phyloP scores from a whole-genome alignment of 2,329 filamentous ascomycete species.

The Colletotrichum lindemuthianum region DNA sequence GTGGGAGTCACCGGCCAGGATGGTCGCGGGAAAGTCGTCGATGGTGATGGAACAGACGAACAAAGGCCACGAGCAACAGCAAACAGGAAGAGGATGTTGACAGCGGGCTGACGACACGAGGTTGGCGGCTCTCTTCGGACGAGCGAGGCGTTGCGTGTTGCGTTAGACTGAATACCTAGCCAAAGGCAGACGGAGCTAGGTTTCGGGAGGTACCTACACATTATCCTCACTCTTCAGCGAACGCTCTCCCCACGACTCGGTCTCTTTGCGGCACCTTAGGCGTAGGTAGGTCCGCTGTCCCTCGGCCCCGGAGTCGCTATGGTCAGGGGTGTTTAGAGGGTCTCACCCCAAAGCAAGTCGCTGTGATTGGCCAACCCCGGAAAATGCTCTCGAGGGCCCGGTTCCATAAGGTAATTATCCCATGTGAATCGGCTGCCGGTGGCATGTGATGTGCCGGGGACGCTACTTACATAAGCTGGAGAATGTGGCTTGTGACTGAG shows the following conservation, averaged over 20 bases:
- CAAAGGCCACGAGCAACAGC: conserved; percentile 1
- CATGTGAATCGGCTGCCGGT: conserved; percentile 34
- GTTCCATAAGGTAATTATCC: conserved; percentile 17
- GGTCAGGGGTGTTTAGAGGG: conserved; percentile 16
- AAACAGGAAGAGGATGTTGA: conserved; percentile 5
- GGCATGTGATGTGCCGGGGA: conserved; percentile 30
- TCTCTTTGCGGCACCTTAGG: conserved; percentile 1
- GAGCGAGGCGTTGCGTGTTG: conserved; percentile 11
- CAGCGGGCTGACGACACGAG: conserved; percentile 16
- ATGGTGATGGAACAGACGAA: background rate
- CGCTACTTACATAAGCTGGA: background rate
- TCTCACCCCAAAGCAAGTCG: conserved; percentile 3
- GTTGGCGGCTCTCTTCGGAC: conserved; percentile 30
- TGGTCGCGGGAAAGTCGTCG: conserved; percentile 1
- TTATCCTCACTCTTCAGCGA: background rate
- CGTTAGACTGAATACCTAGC: conserved; percentile 1
- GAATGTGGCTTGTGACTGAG: background rate
- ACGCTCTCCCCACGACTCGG: conserved; percentile 22
- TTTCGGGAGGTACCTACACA: too few species aligned
- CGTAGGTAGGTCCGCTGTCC: conserved; percentile 17
- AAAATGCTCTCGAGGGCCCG: conserved; percentile 24
- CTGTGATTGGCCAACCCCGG: conserved; percentile 33
- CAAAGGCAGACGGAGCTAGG: background rate
- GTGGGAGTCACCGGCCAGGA: background rate
- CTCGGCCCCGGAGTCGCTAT: conserved; percentile 33